Conservation (phyloP, 169 alveolate genomes). For the Theileria annulata region DNA sequence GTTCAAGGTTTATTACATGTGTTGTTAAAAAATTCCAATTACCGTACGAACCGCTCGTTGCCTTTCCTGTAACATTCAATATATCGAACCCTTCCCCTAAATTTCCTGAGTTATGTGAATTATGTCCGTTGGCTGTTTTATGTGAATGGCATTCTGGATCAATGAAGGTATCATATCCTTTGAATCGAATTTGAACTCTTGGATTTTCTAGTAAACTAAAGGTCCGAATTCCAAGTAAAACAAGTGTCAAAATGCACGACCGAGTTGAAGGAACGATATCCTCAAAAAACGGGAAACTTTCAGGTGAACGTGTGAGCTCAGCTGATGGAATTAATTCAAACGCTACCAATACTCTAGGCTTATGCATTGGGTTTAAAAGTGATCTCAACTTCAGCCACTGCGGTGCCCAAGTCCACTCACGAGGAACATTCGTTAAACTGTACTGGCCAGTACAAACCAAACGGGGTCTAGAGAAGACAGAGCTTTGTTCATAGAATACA, state of each 20-base stretch:
- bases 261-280: constrained; percentile 86
- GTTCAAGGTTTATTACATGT: constrained; percentile 68
- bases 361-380: constrained; percentile 75
- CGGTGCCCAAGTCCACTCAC: constrained; percentile 87
- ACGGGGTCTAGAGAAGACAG: constrained; percentile 63
- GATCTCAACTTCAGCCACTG: constrained; percentile 83
- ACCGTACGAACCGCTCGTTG: constrained; percentile 68
- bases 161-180: constrained; percentile 64
- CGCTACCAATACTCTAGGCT: constrained; percentile 81
- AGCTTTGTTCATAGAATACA: constrained; percentile 68
- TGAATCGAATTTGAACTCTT: constrained; percentile 78
- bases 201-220: constrained; percentile 81
- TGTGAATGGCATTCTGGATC: constrained; percentile 54
- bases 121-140: neutral
- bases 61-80: constrained; percentile 16
- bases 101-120: neutral
- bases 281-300: constrained; percentile 80
- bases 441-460: constrained; percentile 72
- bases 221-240: constrained; percentile 84
- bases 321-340: constrained; percentile 83
- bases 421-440: constrained; percentile 82
- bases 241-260: constrained; percentile 76
- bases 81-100: neutral
- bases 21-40: constrained; percentile 71
- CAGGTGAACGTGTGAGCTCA: constrained; percentile 60